Conservation (phyloP, 1,284 basidiomycete species). For the Rhodotorula sp. region DNA sequence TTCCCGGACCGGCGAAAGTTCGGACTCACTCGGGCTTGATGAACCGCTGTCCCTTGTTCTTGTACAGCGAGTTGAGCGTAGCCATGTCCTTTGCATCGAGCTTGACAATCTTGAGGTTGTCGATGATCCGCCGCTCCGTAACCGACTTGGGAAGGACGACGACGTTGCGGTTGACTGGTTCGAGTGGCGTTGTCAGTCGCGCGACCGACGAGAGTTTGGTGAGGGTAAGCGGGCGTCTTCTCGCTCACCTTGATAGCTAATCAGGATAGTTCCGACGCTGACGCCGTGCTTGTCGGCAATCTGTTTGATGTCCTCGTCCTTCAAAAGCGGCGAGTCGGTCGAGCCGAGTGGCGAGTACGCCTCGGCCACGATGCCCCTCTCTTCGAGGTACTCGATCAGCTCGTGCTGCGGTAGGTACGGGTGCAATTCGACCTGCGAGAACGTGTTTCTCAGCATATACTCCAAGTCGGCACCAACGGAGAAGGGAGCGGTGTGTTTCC, state of each 20-base stretch:
- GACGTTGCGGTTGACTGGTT: slow-evolving; percentile 58
- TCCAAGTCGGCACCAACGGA: too few species aligned
- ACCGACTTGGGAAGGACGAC: slow-evolving; percentile 75
- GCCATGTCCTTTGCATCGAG: slow-evolving; percentile 64
- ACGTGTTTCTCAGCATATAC: not conserved
- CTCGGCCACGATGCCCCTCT: slow-evolving; percentile 68
- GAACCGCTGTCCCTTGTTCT: slow-evolving; percentile 32
- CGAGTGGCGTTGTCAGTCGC: not conserved
- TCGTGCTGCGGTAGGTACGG: slow-evolving; percentile 60
- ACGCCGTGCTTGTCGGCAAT: slow-evolving; percentile 57
- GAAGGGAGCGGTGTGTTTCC: too few species aligned
- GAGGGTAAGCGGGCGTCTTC: not conserved
- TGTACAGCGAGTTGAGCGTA: slow-evolving; percentile 50
- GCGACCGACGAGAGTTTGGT: not conserved
- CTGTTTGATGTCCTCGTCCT: slow-evolving; percentile 63
- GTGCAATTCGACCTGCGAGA: slow-evolving; percentile 38
- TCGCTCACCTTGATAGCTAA: slow-evolving; percentile 56
- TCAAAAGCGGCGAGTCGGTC: slow-evolving; percentile 66
- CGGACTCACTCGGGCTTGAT: slow-evolving; percentile 18
- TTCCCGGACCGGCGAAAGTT: too few species aligned
- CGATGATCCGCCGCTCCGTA: slow-evolving; percentile 66
- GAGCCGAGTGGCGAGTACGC: slow-evolving; percentile 84
- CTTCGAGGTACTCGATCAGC: slow-evolving; percentile 64
- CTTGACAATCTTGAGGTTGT: slow-evolving; percentile 68
- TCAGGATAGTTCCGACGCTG: slow-evolving; percentile 62